Base-by-base conservation (phyloP, 768 basidiomycete species). In the Mrakia gelida region DNA sequence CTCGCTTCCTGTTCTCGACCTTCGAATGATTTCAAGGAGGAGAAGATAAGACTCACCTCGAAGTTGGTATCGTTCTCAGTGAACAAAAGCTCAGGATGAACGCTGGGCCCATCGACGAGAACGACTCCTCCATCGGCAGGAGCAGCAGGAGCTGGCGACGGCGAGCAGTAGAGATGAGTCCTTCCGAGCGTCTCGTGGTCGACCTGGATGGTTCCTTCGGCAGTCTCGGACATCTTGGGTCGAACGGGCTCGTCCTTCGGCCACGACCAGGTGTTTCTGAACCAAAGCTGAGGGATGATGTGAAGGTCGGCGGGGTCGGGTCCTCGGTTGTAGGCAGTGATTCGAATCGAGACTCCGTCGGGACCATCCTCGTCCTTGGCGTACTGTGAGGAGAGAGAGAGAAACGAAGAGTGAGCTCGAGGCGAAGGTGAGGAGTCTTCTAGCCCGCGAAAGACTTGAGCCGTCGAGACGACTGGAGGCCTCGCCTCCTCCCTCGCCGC, bases 181-280 rank as follows among this genome's bases (percentile, higher is more conserved):
- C 89, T 91, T 41, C 91, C 91, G 61, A 97, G 87, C 1, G 87
- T 86, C 4, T 90, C 88, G 83, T 98, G 94, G 71, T 88, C 89
- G 3, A 90, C 91, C 59, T 89, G 89, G 81, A 95, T 87, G 11
- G 84, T 82, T 62, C 86, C 85, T 26, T 86, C 86, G 54, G 79
- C 81, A 54, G 82, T 80, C 80, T 86, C 84, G 62, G 80, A 76
- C 79, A 87, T 80, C 56, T 28, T 52, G 21, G 78, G 78, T 80
- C 80, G 56, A 84, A 85, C 81, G 84, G 82, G 76, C 83, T 84
- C 65, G 82, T 86, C 85, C 80, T 86, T 86, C 43, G 82, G 80
- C 97, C 97, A 99, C 0, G 97, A 98, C 97, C 97, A 99, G 43
- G 93, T 95, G 84, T 99, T 99, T 30, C 94, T 90, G 86, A 98